Evolutionary conservation across 1,139 yeast species (phyloP).

Genomic region (Magnusiomyces paraingens): DNA sequence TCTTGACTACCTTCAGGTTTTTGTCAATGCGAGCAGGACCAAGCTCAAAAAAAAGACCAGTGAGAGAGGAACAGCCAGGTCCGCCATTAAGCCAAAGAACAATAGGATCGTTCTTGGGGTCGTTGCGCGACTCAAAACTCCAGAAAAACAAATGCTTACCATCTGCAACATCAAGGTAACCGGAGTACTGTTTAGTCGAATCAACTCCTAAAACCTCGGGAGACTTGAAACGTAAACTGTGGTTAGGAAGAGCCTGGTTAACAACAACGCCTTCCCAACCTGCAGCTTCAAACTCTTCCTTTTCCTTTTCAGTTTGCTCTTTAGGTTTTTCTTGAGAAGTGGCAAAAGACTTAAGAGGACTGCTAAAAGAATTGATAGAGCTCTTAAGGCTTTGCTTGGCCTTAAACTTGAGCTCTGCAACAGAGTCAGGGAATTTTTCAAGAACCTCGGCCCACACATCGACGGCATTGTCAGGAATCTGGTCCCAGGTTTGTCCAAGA

Average conservation of each 20-base stretch:
- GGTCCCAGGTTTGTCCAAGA: slow-evolving; percentile 25
- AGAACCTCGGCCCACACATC: slow-evolving; percentile 28
- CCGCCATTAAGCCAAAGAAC: slow-evolving; percentile 89
- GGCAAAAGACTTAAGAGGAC: background rate
- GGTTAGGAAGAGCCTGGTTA: slow-evolving; percentile 15
- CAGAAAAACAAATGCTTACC: slow-evolving; percentile 82
- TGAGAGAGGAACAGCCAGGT: slow-evolving; percentile 84
- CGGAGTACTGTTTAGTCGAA: slow-evolving; percentile 67
- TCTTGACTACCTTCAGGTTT: slow-evolving; percentile 61
- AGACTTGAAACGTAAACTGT: slow-evolving; percentile 37
- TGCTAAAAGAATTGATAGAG: background rate
- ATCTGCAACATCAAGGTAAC: slow-evolving; percentile 77
- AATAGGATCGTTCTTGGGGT: slow-evolving; percentile 78
- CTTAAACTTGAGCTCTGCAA: slow-evolving; percentile 15
- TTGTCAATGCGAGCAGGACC: slow-evolving; percentile 75
- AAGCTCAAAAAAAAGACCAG: slow-evolving; percentile 86
- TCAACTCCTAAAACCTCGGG: slow-evolving; percentile 68
- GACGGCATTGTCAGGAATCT: slow-evolving; percentile 25
- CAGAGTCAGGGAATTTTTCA: slow-evolving; percentile 14
- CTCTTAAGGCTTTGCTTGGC: slow-evolving; percentile 9
- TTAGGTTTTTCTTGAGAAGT: background rate
- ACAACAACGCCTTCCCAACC: slow-evolving; percentile 14
- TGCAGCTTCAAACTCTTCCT: slow-evolving; percentile 7
- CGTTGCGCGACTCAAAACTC: slow-evolving; percentile 88
- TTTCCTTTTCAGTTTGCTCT: background rate